These are phyloP conservation scores for Solanum megistacrolobum DNA, from an alignment of 257 asterid species.

Conservation along the genomic window DNA sequence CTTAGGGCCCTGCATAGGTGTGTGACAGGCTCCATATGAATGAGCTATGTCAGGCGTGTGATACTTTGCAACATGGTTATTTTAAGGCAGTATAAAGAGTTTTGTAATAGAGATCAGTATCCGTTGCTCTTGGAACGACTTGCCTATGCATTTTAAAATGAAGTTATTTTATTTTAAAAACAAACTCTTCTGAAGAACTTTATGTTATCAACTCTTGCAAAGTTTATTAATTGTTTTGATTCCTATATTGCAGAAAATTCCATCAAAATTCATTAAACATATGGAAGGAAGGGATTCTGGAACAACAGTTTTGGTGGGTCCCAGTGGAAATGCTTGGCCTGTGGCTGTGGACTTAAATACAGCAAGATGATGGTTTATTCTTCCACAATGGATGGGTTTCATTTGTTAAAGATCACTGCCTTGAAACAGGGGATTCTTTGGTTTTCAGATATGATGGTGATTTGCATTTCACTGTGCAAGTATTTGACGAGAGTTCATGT, in stretches of 20 bases:
- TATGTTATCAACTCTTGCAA: neutral
- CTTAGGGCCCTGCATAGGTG: neutral
- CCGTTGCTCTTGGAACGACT: neutral
- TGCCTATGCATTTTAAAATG: neutral
- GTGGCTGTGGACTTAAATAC: conserved; percentile 24
- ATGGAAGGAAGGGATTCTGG: conserved; percentile 28
- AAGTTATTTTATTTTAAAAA: neutral
- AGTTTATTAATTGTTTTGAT: neutral
- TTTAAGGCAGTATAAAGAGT: neutral
- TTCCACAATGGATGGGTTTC: conserved; percentile 34
- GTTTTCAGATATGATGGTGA: conserved; percentile 63
- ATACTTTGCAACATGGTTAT: neutral
- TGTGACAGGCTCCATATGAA: neutral
- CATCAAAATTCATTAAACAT: conserved; percentile 40
- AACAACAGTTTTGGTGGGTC: conserved; percentile 30
- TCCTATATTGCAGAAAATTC: conserved; percentile 48
- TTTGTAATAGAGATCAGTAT: neutral
- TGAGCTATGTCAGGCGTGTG: neutral
- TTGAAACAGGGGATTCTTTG: conserved; percentile 34
- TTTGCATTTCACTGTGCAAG: conserved; percentile 57
- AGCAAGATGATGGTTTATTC: conserved; percentile 20
- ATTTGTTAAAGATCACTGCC: conserved; percentile 36
- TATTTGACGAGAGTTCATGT: conserved; percentile 62
- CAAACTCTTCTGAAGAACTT: neutral
- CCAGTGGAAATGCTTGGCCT: conserved; percentile 43